A percentile compares a stretch with the other conserved stretches of the same genome.
phyloP scores from a whole-genome alignment of 2,329 filamentous ascomycete genomes.

The Pleomassaria siparia region DNA sequence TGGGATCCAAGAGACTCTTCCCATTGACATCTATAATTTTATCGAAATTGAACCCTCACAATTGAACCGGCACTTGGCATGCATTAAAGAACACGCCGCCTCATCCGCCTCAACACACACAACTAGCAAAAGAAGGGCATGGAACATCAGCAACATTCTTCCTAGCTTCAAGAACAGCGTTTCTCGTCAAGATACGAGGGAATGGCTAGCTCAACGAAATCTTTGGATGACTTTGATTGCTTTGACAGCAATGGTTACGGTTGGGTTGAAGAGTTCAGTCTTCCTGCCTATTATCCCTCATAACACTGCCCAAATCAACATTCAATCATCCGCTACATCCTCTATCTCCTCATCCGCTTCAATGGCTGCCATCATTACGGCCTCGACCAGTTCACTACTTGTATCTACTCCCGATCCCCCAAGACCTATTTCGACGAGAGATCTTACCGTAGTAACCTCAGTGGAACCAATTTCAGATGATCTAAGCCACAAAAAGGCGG shows the following conservation, averaged over 20 bases:
- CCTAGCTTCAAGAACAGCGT: slow-evolving; percentile 2
- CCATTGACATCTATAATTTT: slow-evolving; percentile 37
- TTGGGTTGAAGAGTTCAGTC: slow-evolving; percentile 16
- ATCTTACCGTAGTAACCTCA: slow-evolving; percentile 20
- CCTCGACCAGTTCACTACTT: not conserved
- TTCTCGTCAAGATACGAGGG: not conserved
- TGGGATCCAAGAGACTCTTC: slow-evolving; percentile 32
- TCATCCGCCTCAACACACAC: not conserved
- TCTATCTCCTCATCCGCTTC: not conserved
- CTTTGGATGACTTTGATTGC: slow-evolving; percentile 10
- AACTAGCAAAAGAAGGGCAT: not conserved
- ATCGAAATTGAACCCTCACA: slow-evolving; percentile 37
- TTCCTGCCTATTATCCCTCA: slow-evolving; percentile 14
- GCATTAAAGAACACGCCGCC: slow-evolving; percentile 18
- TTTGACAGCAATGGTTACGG: slow-evolving; percentile 20
- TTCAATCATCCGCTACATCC: slow-evolving; percentile 2
- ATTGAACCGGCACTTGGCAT: slow-evolving; percentile 42
- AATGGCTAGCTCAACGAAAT: not conserved
- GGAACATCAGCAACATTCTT: slow-evolving; percentile 5
- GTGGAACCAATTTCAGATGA: not conserved
- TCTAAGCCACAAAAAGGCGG: slow-evolving; percentile 3
- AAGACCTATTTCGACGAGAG: slow-evolving; percentile 11
- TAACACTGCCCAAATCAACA: slow-evolving; percentile 3
- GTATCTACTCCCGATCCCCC: not conserved
- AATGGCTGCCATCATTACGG: not conserved